phyloP scores from a whole-genome alignment of 805 yeast species.

The Millerago galiae region DNA sequence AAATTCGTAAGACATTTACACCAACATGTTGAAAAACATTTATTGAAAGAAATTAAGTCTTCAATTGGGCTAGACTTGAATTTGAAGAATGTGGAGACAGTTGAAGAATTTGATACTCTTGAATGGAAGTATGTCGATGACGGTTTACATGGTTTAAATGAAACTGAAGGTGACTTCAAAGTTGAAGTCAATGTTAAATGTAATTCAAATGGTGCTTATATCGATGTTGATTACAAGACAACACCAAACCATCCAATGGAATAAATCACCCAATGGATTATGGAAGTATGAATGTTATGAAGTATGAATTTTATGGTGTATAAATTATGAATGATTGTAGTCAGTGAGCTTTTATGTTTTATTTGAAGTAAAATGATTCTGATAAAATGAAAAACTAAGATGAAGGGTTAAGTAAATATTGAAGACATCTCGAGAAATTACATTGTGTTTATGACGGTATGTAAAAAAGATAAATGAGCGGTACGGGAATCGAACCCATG shows the following conservation, averaged over 20 bases:
- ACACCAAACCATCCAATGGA: conserved; percentile 16
- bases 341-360: no score
- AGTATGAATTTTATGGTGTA: no score
- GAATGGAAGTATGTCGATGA: conserved; percentile 61
- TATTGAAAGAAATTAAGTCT: conserved; percentile 57
- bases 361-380: no score
- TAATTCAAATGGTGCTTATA: conserved; percentile 59
- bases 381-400: no score
- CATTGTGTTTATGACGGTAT: no score
- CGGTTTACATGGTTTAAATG: conserved; percentile 37
- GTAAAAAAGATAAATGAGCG: conserved; percentile 46
- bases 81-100: conserved; percentile 44
- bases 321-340: no score
- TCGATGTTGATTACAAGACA: conserved; percentile 60
- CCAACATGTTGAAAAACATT: conserved; percentile 68
- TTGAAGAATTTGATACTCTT: conserved; percentile 39
- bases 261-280: not conserved
- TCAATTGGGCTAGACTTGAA: conserved; percentile 52
- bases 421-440: no score
- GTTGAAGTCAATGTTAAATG: conserved; percentile 59
- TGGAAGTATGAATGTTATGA: not conserved
- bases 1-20: conserved; percentile 69
- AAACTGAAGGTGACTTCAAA: conserved; percentile 50
- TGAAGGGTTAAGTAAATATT: no score
- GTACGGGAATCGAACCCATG: conserved; percentile 90